These are phyloP conservation scores for Venturiaceae sp. DNA, from an alignment of 2,329 filamentous ascomycete genomes.

Conservation along the genomic window DNA sequence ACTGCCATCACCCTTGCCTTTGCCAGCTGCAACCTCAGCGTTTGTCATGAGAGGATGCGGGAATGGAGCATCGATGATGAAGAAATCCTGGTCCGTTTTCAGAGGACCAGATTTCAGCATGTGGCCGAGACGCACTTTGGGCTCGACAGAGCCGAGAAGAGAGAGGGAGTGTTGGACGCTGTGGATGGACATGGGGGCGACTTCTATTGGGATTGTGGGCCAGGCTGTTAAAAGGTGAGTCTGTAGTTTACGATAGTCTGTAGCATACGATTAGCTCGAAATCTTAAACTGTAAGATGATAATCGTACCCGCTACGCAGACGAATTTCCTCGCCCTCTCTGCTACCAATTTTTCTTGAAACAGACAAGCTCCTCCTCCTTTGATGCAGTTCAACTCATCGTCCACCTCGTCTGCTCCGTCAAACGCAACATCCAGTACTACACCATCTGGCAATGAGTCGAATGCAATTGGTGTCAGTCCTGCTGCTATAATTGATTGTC, in stretches of 20 bases:
- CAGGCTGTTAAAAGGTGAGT: slow-evolving; percentile 63
- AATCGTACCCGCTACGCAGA: slow-evolving; percentile 68
- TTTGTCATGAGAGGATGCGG: slow-evolving; percentile 53
- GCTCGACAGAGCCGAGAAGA: slow-evolving; percentile 61
- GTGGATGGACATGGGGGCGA: slow-evolving; percentile 73
- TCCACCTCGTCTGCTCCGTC: slow-evolving; percentile 98
- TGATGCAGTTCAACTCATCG: slow-evolving; percentile 89
- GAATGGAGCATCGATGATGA: slow-evolving; percentile 90
- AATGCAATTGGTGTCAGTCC: slow-evolving; percentile 70
- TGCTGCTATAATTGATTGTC: slow-evolving; percentile 71
- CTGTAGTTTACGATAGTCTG: slow-evolving; percentile 86
- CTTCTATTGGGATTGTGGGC: slow-evolving; percentile 86
- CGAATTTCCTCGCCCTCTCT: slow-evolving; percentile 70
- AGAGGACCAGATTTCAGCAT: slow-evolving; percentile 75
- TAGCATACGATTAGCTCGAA: background rate
- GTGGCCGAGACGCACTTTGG: slow-evolving; percentile 61
- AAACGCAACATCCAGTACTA: slow-evolving; percentile 77
- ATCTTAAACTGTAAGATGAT: background rate
- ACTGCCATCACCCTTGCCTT: slow-evolving; percentile 42
- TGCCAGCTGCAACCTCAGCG: slow-evolving; percentile 39
- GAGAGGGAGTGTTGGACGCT: slow-evolving; percentile 65
- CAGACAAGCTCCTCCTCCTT: slow-evolving; percentile 92
- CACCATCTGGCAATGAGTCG: slow-evolving; percentile 57
- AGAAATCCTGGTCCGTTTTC: slow-evolving; percentile 77
- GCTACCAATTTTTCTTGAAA: slow-evolving; percentile 98